A percentile compares a stretch with the other conserved stretches of the same genome.
These are phyloP conservation scores for Aspergillus sp. DNA, from an alignment of 2,329 filamentous ascomycete species.

Conservation along the genomic window DNA sequence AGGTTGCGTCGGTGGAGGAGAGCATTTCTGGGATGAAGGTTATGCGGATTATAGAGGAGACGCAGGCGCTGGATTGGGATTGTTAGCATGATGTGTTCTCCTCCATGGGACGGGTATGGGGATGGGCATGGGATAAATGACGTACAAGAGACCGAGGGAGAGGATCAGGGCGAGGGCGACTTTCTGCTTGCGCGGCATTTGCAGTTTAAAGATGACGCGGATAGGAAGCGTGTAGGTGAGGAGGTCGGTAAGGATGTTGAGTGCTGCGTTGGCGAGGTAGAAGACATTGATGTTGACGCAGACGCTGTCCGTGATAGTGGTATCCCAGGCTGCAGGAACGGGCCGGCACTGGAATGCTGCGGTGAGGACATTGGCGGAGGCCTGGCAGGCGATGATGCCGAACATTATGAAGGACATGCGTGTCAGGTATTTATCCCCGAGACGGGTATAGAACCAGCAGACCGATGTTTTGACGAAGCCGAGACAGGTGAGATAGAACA, in stretches of 20 bases:
- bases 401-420: constrained; percentile 42
- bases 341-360: constrained; percentile 48
- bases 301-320: constrained; percentile 27
- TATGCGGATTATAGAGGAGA: constrained; percentile 50
- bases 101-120: too few relatives aligned
- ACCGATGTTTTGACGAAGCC: constrained; percentile 52
- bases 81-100: background rate
- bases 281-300: constrained; percentile 53
- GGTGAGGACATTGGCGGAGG: constrained; percentile 42
- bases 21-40: constrained; percentile 48
- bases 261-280: constrained; percentile 55
- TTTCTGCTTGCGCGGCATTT: constrained; percentile 50
- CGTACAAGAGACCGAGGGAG: constrained; percentile 49
- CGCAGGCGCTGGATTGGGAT: constrained; percentile 41
- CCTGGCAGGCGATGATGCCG: constrained; percentile 41
- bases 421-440: constrained; percentile 41
- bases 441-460: constrained; percentile 47
- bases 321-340: constrained; percentile 41
- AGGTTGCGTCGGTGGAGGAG: constrained; percentile 34
- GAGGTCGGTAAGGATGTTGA: constrained; percentile 63
- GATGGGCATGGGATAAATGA: background rate
- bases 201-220: constrained; percentile 46
- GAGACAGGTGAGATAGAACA: constrained; percentile 49
- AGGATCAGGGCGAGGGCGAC: constrained; percentile 51
- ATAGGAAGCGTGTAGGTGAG: constrained; percentile 55